These are phyloP conservation scores for Leccinum subgranulosum DNA, from an alignment of 768 basidiomycete species.

Conservation along the genomic window DNA sequence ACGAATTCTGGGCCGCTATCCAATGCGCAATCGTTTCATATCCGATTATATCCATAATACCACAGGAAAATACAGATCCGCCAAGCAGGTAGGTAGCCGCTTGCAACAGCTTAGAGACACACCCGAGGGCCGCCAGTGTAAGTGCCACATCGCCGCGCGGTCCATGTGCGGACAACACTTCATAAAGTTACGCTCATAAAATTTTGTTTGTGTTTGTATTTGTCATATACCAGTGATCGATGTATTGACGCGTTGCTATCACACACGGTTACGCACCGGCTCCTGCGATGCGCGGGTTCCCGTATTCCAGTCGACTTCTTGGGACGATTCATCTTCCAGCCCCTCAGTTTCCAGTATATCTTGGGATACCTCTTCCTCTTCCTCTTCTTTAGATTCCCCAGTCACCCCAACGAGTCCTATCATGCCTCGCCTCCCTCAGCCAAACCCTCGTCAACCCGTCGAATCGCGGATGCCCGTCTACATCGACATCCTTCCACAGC, in stretches of 20 bases:
- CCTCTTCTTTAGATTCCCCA: slow-evolving; percentile 20
- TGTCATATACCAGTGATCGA: slow-evolving; percentile 33
- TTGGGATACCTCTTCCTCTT: slow-evolving; percentile 19
- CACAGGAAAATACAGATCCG: slow-evolving; percentile 67
- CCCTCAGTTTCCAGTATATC: slow-evolving; percentile 27
- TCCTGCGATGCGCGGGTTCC: slow-evolving; percentile 17
- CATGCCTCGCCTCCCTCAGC: slow-evolving; percentile 23
- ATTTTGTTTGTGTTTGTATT: slow-evolving; percentile 30
- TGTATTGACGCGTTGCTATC: slow-evolving; percentile 34
- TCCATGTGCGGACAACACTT: slow-evolving; percentile 24
- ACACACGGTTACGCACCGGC: slow-evolving; percentile 22
- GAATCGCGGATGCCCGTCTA: slow-evolving; percentile 31
- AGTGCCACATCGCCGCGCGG: slow-evolving; percentile 33
- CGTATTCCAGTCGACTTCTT: slow-evolving; percentile 12
- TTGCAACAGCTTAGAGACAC: slow-evolving; percentile 77
- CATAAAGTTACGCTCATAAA: slow-evolving; percentile 15
- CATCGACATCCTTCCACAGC: slow-evolving; percentile 32
- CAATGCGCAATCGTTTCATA: slow-evolving; percentile 77
- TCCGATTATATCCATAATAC: slow-evolving; percentile 70
- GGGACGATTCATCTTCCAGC: slow-evolving; percentile 11
- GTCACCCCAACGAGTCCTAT: slow-evolving; percentile 7
- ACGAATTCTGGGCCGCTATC: slow-evolving; percentile 69
- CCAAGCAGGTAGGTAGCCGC: slow-evolving; percentile 80
- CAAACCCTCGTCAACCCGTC: slow-evolving; percentile 19
- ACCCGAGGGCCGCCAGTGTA: slow-evolving; percentile 67